These are phyloP conservation scores for Zygotorulaspora mrakii DNA, from an alignment of 1,139 yeast genomes.

Conservation along the genomic window DNA sequence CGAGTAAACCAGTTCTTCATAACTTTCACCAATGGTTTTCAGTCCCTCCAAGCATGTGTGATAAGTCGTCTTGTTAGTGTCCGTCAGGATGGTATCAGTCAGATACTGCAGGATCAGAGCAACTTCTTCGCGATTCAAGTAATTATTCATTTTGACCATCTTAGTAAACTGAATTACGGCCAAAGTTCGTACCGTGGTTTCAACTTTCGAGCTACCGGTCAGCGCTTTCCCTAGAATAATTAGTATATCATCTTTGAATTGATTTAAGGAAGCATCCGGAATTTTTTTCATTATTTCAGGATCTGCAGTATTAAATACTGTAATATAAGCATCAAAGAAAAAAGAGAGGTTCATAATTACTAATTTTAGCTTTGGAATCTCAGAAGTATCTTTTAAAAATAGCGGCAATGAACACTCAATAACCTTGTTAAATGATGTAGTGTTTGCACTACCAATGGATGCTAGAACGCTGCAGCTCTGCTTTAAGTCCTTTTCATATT, in stretches of 20 bases:
- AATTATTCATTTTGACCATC: conserved; percentile 45
- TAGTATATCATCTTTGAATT: conserved; percentile 62
- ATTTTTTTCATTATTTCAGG: conserved; percentile 14
- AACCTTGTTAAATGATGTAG: conserved; percentile 46
- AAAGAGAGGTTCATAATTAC: conserved; percentile 58
- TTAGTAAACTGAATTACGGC: conserved; percentile 63
- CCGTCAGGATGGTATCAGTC: conserved; percentile 55
- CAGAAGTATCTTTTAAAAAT: conserved; percentile 38
- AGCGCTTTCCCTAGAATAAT: conserved; percentile 63
- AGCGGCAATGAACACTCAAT: conserved; percentile 41
- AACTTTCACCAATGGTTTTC: conserved; percentile 41
- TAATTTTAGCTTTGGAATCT: conserved; percentile 54
- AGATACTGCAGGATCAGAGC: conserved; percentile 63
- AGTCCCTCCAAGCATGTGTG: conserved; percentile 51
- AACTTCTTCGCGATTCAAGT: conserved; percentile 52
- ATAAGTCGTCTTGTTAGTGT: conserved; percentile 42
- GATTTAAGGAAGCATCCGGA: conserved; percentile 37
- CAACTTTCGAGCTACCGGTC: conserved; percentile 61
- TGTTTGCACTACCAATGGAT: conserved; percentile 48
- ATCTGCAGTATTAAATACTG: conserved; percentile 35
- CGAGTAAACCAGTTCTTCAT: conserved; percentile 50
- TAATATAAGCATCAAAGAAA: conserved; percentile 45
- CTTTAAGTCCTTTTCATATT: conserved; percentile 51
- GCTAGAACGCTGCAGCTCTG: conserved; percentile 61
- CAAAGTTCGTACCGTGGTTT: conserved; percentile 62